Evolutionary conservation across 345 rosid genomes (phyloP).

Genomic region (Leavenworthia alabamica): DNA sequence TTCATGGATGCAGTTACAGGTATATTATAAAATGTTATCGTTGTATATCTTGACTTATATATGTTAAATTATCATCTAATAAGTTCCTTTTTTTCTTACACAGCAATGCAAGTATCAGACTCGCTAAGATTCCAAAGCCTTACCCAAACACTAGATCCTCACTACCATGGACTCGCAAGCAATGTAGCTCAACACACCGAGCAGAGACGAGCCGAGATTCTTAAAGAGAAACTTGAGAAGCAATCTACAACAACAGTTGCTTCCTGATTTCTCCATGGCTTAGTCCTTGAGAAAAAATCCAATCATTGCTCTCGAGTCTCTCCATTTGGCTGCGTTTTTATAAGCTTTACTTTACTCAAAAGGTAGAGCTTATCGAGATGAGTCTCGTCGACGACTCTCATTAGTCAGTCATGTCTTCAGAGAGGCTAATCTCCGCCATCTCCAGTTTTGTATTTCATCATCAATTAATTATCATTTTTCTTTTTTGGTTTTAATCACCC

Average conservation of each 20-base stretch:
- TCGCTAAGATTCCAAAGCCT: conserved; percentile 71
- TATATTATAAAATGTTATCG: conserved; percentile 5
- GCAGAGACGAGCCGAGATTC: conserved; percentile 79
- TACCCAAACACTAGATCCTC: conserved; percentile 71
- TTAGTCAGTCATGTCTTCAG: conserved; percentile 17
- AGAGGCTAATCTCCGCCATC: conserved; percentile 31
- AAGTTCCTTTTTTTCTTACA: not conserved
- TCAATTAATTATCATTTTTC: not conserved
- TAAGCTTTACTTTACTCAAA: conserved; percentile 1
- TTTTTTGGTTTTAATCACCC: not conserved
- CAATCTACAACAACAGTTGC: conserved; percentile 34
- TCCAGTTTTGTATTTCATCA: conserved; percentile 28
- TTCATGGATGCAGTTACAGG: conserved; percentile 91
- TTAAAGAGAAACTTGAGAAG: conserved; percentile 74
- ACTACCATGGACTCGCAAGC: conserved; percentile 80
- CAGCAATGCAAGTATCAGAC: conserved; percentile 73
- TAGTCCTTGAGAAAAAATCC: not conserved
- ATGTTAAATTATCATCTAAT: not conserved
- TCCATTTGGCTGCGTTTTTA: conserved; percentile 14
- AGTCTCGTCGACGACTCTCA: conserved; percentile 27
- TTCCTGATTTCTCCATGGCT: conserved; percentile 19
- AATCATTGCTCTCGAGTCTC: not conserved
- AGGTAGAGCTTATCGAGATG: conserved; percentile 11
- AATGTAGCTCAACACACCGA: conserved; percentile 91
- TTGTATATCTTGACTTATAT: not conserved